Evolutionary conservation across 1,284 basidiomycete genomes (phyloP).

Genomic region (Heterobasidion parviporum): DNA sequence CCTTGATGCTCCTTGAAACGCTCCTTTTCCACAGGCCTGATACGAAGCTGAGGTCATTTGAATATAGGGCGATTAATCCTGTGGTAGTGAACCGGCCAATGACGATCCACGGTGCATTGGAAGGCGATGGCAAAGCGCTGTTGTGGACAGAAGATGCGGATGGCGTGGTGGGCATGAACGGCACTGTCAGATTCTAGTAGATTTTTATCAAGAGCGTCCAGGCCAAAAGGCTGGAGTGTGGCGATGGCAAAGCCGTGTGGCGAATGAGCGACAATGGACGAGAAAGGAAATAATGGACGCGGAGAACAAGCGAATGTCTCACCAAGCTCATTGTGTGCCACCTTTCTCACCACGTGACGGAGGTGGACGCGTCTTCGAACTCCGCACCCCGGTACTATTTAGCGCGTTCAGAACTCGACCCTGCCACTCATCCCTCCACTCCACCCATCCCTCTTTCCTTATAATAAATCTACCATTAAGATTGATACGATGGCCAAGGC

Average conservation of each 20-base stretch:
- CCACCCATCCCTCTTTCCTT: neutral
- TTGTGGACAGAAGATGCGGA: conserved; percentile 23
- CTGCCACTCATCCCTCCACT: neutral
- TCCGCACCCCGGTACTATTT: neutral
- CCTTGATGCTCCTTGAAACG: conserved; percentile 67
- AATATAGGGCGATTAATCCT: conserved; percentile 72
- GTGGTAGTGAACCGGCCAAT: conserved; percentile 56
- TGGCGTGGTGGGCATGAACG: conserved; percentile 67
- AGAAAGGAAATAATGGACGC: neutral
- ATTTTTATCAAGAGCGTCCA: neutral
- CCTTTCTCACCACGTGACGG: neutral
- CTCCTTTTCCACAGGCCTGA: conserved; percentile 39
- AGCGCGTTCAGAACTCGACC: neutral
- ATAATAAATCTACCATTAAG: neutral
- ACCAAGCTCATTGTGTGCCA: neutral
- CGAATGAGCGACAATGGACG: neutral
- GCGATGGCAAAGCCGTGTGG: neutral
- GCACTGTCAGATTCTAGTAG: conserved; percentile 17
- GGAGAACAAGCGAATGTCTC: too few species aligned
- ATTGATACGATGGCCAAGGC: too few species aligned
- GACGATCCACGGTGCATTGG: conserved; percentile 45
- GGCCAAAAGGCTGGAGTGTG: neutral
- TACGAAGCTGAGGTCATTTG: conserved; percentile 41
- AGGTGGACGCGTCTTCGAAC: neutral
- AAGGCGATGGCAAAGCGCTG: conserved; percentile 21